Percentiles rank a stretch among this genome's conserved stretches.
These are phyloP conservation scores for Cucumis sativus DNA, from an alignment of 306 rosid genomes.

Conservation along the genomic window Cucumber_9930_V3 NC_026661.2:17671001-17671500, in stretches of 20 bases:
- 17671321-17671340: background rate
- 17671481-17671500: slow-evolving; percentile 28
- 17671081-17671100: too few relatives aligned
- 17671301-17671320: slow-evolving; percentile 36
- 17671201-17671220: slow-evolving; percentile 12
- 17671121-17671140: background rate
- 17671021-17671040: too few relatives aligned
- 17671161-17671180: background rate
- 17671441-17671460: slow-evolving; percentile 15
- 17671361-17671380: slow-evolving; percentile 9
- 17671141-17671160: background rate
- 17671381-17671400: slow-evolving; percentile 19
- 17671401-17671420: slow-evolving; percentile 32
- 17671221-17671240: slow-evolving; percentile 14
- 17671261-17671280: slow-evolving; percentile 27
- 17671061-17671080: too few relatives aligned
- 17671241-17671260: slow-evolving; percentile 15
- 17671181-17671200: background rate
- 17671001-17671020: too few relatives aligned
- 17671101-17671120: background rate
- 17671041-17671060: too few relatives aligned
- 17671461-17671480: slow-evolving; percentile 19
- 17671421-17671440: slow-evolving; percentile 15
- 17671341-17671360: too few relatives aligned
- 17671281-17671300: slow-evolving; percentile 19